Evolutionary conservation across 2,329 filamentous ascomycete species (phyloP).

Genomic region (Xylaria sp.): DNA sequence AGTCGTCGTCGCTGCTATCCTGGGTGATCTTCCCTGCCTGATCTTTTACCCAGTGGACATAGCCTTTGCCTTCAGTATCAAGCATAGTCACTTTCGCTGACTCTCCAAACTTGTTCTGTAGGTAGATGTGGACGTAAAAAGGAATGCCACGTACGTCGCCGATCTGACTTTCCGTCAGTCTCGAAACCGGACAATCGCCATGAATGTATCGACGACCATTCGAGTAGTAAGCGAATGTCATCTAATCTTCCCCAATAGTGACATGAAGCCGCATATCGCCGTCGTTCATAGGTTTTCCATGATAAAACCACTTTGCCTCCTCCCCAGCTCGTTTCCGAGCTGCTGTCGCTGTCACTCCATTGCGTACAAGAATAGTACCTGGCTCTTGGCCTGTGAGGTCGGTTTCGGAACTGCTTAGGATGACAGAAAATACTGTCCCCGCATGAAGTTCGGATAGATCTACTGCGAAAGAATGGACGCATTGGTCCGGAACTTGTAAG

Average conservation of each 20-base stretch:
- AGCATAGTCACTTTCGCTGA: constrained; percentile 17
- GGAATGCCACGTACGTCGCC: constrained; percentile 27
- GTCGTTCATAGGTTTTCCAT: constrained; percentile 35
- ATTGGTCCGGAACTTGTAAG: constrained; percentile 8
- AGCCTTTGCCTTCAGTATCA: constrained; percentile 24
- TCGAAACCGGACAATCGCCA: constrained; percentile 34
- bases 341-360: constrained; percentile 34
- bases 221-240: constrained; percentile 32
- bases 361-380: constrained; percentile 29
- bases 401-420: constrained; percentile 21
- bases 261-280: constrained; percentile 34
- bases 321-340: constrained; percentile 23
- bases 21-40: background rate
- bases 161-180: constrained; percentile 23
- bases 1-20: constrained; percentile 10
- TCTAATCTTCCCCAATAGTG: constrained; percentile 29
- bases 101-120: constrained; percentile 9
- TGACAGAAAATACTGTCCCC: constrained; percentile 26
- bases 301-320: constrained; percentile 29
- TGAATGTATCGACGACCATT: constrained; percentile 24
- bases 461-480: constrained; percentile 25
- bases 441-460: constrained; percentile 30
- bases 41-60: constrained; percentile 11
- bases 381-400: constrained; percentile 22
- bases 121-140: constrained; percentile 32